A percentile compares a stretch with the other conserved stretches of the same genome.
Evolutionary conservation across 257 asterid genomes (phyloP).

Genomic region (Leptodermis oblonga): DNA sequence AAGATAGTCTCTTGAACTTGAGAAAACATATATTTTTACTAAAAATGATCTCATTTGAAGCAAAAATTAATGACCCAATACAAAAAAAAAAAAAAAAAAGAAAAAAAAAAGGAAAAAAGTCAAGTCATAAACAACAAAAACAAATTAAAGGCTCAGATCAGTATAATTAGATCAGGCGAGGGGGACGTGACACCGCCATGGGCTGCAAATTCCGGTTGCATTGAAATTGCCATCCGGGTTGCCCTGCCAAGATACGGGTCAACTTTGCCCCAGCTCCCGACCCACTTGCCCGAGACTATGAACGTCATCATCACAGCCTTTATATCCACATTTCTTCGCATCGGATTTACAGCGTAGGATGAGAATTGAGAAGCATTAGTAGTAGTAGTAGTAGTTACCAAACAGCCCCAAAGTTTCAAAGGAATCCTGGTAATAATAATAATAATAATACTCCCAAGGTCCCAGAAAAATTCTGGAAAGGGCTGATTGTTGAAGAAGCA

Average conservation of each 20-base stretch:
- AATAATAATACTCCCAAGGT: neutral
- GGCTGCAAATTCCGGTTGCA: slow-evolving; percentile 23
- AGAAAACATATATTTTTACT: no score
- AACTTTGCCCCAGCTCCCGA: slow-evolving; percentile 15
- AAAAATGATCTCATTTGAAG: no score
- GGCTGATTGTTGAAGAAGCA: slow-evolving; percentile 6
- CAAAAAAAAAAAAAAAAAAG: no score
- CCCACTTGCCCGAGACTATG: neutral
- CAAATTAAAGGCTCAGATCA: slow-evolving; percentile 33
- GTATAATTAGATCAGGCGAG: slow-evolving; percentile 8
- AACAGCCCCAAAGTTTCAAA: neutral
- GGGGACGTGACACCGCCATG: slow-evolving; percentile 26
- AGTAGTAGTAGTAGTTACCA: no score
- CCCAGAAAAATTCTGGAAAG: neutral
- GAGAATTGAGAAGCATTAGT: no score
- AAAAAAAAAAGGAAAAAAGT: no score
- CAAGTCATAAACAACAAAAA: no score
- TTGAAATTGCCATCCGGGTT: slow-evolving; percentile 20
- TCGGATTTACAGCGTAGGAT: no score
- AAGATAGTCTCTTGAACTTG: no score
- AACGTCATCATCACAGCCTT: slow-evolving; percentile 11
- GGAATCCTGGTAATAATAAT: no score
- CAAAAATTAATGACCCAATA: no score
- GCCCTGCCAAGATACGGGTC: slow-evolving; percentile 48
- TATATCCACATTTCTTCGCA: neutral